A percentile compares a stretch with the other conserved stretches of the same genome.
These are phyloP conservation scores for Candida qinlingensis DNA, from an alignment of 805 yeast genomes.

Conservation along the genomic window DNA sequence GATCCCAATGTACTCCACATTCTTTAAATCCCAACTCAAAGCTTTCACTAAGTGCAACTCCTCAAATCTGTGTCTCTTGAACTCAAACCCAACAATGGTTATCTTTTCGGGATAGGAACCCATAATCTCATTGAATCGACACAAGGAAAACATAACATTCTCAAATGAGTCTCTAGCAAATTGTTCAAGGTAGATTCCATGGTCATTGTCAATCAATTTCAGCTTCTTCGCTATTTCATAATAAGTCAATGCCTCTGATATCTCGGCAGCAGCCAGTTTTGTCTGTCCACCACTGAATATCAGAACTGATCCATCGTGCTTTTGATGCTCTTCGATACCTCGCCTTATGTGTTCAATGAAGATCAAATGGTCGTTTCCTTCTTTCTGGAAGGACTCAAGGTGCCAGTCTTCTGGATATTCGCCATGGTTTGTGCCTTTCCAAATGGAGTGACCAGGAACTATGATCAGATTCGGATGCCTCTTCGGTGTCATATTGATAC, in stretches of 20 bases:
- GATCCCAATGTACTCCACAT: conserved; percentile 48
- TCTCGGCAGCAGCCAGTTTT: conserved; percentile 44
- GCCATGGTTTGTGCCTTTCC: conserved; percentile 48
- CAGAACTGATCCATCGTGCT: conserved; percentile 32
- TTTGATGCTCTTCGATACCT: conserved; percentile 33
- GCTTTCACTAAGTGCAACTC: conserved; percentile 46
- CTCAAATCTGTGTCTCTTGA: conserved; percentile 58
- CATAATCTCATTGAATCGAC: conserved; percentile 43
- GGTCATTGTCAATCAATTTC: conserved; percentile 4
- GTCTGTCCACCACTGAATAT: conserved; percentile 69
- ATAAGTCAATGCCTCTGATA: conserved; percentile 61
- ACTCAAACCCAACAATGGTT: conserved; percentile 68
- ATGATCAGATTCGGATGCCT: conserved; percentile 30
- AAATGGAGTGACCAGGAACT: conserved; percentile 61
- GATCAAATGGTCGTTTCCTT: conserved; percentile 62
- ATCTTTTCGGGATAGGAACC: conserved; percentile 45
- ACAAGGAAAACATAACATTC: conserved; percentile 58
- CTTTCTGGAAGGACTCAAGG: conserved; percentile 60
- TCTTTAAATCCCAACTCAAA: conserved; percentile 33
- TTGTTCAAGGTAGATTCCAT: conserved; percentile 47
- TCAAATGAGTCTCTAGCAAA: conserved; percentile 78
- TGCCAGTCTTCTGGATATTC: conserved; percentile 51
- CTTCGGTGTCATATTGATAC: not conserved
- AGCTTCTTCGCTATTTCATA: conserved; percentile 37
- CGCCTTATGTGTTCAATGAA: conserved; percentile 56